These are phyloP conservation scores for Triticum timopheevii DNA, from an alignment of 176 grass and related monocot species.

Conservation along the genomic window DNA sequence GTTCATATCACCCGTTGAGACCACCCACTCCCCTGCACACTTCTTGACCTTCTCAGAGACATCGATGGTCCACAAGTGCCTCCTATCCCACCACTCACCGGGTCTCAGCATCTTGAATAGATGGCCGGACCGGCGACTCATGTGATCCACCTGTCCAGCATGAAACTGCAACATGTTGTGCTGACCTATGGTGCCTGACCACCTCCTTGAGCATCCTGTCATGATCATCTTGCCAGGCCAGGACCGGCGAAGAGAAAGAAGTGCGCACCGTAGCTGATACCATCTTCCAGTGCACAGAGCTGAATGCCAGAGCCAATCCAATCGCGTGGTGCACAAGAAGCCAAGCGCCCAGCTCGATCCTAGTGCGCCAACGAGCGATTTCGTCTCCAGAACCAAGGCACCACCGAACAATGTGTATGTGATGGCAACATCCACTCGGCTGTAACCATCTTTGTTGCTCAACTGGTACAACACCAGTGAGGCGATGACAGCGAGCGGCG, in stretches of 20 bases:
- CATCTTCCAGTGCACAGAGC: neutral
- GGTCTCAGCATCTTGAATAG: too few species aligned
- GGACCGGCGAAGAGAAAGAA: neutral
- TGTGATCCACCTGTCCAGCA: neutral
- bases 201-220: neutral
- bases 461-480: neutral
- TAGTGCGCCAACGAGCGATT: neutral
- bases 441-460: neutral
- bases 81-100: neutral
- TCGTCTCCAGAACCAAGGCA: neutral
- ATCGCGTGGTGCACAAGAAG: neutral
- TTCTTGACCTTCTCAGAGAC: neutral
- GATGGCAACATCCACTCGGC: neutral
- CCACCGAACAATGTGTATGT: conserved; percentile 32
- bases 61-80: neutral
- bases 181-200: conserved; percentile 20
- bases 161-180: neutral
- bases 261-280: neutral
- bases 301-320: neutral
- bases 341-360: neutral
- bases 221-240: neutral
- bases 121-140: neutral
- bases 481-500: neutral
- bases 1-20: neutral
- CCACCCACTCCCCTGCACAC: too few species aligned